Percentiles rank a stretch among this genome's conserved stretches.
phyloP scores from a whole-genome alignment of 225 moss, liverwort and hornwort genomes.

The Takakia lepidozioides region DNA sequence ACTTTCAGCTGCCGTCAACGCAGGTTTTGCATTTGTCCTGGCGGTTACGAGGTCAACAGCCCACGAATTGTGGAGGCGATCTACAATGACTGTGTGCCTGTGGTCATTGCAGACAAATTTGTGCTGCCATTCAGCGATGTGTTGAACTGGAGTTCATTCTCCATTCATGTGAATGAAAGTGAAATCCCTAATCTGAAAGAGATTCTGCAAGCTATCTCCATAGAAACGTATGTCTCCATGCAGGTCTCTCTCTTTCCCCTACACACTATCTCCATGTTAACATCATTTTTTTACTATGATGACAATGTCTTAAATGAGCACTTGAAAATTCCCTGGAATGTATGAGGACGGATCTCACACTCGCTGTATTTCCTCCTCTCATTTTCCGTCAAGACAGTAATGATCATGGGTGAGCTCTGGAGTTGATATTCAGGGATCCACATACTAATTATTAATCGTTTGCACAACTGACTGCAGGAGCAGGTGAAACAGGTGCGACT shows the following conservation, averaged over 20 bases:
- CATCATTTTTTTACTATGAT: not conserved
- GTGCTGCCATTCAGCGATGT: constrained; percentile 93
- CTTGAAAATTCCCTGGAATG: not conserved
- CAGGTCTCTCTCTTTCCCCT: constrained; percentile 14
- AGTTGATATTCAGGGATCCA: too few species aligned
- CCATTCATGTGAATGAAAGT: constrained; percentile 52
- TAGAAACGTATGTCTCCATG: constrained; percentile 43
- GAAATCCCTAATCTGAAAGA: constrained; percentile 77
- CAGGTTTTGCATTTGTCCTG: constrained; percentile 77
- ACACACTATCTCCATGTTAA: not conserved
- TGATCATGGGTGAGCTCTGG: not conserved
- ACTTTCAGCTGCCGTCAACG: constrained; percentile 1
- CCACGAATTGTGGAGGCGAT: constrained; percentile 93
- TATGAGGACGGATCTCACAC: not conserved
- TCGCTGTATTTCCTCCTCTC: not conserved
- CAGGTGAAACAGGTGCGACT: constrained; percentile 54
- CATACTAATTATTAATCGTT: too few species aligned
- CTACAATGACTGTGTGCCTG: constrained; percentile 91
- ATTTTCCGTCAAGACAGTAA: not conserved
- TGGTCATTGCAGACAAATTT: constrained; percentile 84
- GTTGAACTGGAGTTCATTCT: constrained; percentile 74
- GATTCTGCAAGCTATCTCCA: constrained; percentile 52
- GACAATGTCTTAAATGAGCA: not conserved
- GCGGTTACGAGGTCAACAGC: constrained; percentile 93
- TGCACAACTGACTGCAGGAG: constrained; percentile 8